phyloP scores from a whole-genome alignment of 148 eudicot species.

The Persicaria maculosa region DNA sequence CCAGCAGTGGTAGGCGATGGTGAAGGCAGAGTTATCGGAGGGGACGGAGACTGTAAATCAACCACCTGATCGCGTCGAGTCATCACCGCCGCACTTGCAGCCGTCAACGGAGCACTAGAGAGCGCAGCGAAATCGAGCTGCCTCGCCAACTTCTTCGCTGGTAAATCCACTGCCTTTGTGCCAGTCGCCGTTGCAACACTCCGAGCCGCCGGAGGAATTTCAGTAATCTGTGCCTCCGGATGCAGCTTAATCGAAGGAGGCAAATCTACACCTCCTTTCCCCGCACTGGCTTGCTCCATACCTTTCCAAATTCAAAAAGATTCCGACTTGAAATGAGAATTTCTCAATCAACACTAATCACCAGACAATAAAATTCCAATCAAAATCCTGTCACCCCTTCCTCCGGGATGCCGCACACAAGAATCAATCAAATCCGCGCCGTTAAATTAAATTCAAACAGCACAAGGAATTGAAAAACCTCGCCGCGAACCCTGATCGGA shows the following conservation, averaged over 20 bases:
- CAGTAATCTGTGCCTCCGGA: conserved; percentile 5
- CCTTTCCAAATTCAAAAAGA: conserved; percentile 14
- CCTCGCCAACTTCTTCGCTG: conserved; percentile 61
- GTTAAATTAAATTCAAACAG: background rate
- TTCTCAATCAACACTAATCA: conserved; percentile 7
- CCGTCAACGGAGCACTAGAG: conserved; percentile 15
- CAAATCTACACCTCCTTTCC: conserved; percentile 36
- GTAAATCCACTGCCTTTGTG: conserved; percentile 21
- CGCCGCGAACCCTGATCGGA: conserved; percentile 3
- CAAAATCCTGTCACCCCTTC: background rate
- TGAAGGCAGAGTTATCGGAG: background rate
- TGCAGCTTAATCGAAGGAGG: conserved; percentile 28
- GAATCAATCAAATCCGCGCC: background rate
- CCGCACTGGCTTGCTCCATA: conserved; percentile 27
- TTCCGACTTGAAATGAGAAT: background rate
- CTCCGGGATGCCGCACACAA: background rate
- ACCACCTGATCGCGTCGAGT: background rate
- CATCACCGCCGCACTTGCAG: conserved; percentile 11
- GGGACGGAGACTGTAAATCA: conserved; percentile 4
- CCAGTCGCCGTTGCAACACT: background rate
- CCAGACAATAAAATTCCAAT: background rate
- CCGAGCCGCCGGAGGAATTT: conserved; percentile 1
- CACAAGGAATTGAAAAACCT: background rate
- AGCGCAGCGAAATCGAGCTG: conserved; percentile 61
- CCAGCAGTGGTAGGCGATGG: background rate